These are phyloP conservation scores for Centella asiatica DNA, from an alignment of 129 eudicot species.

Conservation along the genomic window DNA sequence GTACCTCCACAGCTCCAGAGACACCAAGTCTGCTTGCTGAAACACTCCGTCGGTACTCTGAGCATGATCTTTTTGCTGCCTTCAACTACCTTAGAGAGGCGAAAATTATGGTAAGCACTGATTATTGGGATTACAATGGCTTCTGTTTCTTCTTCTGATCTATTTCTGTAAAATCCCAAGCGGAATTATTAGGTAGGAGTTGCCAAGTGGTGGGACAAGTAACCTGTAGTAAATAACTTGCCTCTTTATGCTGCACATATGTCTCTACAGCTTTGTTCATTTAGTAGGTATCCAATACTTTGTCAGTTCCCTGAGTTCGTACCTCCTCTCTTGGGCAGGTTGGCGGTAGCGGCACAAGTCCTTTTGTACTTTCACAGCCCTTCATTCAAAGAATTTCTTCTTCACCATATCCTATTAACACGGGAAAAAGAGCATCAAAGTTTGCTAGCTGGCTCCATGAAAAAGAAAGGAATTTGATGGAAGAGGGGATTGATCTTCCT, in stretches of 20 bases:
- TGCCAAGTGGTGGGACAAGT: neutral
- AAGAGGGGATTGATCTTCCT: conserved; percentile 49
- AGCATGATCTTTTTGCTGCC: conserved; percentile 88
- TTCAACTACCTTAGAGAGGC: conserved; percentile 75
- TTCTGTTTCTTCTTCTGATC: no score
- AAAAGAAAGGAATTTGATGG: conserved; percentile 50
- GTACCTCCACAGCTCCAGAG: conserved; percentile 51
- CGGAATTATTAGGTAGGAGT: neutral
- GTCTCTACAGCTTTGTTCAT: neutral
- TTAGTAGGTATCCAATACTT: neutral
- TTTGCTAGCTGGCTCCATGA: conserved; percentile 69
- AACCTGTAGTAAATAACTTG: neutral
- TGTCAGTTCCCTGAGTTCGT: conserved; percentile 4
- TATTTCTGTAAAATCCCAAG: neutral
- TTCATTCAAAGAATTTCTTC: conserved; percentile 48
- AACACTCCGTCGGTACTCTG: conserved; percentile 81
- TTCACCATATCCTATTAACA: conserved; percentile 60
- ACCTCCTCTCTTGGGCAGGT: conserved; percentile 40
- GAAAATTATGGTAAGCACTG: conserved; percentile 59
- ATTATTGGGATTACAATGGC: neutral
- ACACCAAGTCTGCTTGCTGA: conserved; percentile 65
- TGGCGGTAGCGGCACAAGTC: conserved; percentile 51
- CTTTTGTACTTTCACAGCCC: conserved; percentile 64
- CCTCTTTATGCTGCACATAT: neutral
- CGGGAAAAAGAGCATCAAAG: conserved; percentile 63